Evolutionary conservation across 305 asterid genomes (phyloP), one percentile per base, ranked within the genome.

Genomic region (Fraxinus dipetala): DNA sequence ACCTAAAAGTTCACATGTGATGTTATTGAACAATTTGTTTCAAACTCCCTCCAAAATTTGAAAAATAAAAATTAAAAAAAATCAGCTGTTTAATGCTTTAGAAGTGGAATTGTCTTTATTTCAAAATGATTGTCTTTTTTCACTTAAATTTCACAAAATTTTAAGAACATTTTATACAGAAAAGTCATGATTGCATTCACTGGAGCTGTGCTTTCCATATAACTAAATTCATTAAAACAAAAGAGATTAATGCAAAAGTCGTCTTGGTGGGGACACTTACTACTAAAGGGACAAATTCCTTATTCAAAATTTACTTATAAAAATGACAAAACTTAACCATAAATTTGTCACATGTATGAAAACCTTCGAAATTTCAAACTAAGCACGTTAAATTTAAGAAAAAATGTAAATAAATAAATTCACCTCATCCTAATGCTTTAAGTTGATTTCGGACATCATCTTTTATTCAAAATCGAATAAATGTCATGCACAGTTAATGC

Each of bases 171-270:
- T 82, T 75, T 16, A 72, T 75, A 79, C 86, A 45, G 59, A 80
- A 80, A 82, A 80, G 80, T 79, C 87, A 91, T 92, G 86, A 88
- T 90, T 87, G 81, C 87, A 65, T 72, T 45, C 80, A 5, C 38
- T 30, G 11, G 24, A 6, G n/a, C 38, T 61, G 65, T 72, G 72
- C 83, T 86, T 31, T 24, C 78, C 79, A 51, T 8, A 4, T n/a
- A 51, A 51, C 22, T 16, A 51, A n/a, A 26, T 80, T 82, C 73
- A 81, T 82, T 45, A 51, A 72, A 75, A 51, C 24, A n/a, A 51
- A 51, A 51, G 9, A 51, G 24, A 51, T 16, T 16, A n/a, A 76
- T 84, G 78, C 76, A 70, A 77, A 51, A 32, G 32, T 48, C 40
- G 77, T 72, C 22, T 59, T 59, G 14, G 80, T 59, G 73, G 84